Base-by-base conservation (phyloP, 2,329 filamentous ascomycete genomes). In the Fusarium scirpi region DNA sequence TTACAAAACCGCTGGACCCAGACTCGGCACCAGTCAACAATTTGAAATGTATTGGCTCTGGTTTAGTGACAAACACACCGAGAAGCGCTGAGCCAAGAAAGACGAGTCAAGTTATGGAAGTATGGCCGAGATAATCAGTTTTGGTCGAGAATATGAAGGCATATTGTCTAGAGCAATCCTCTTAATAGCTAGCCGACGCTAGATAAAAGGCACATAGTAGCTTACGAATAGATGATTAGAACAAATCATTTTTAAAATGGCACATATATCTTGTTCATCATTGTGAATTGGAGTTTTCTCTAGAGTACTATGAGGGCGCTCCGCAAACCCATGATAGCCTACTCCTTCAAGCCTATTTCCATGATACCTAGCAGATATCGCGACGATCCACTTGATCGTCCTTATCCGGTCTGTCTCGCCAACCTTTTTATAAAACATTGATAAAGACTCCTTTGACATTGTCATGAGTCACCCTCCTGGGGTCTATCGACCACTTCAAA, bases 231-330 rank as follows among this genome's bases (percentile, higher is more conserved):
- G 22, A 13, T 16, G 24, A 49, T 30, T 18, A 41, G 15, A 29
- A 53, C n/a, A 49, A 22, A 59, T 43, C 13, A 60, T 16, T 13
- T 47, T n/a, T 22, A 13, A 24, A 27, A 38, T n/a, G 25, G 45
- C n/a, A 27, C 15, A 15, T n/a, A 29, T 29, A 30, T 47, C 45
- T 32, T 52, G n/a, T 56, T 66, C 22, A 45, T 71, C 60, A n/a
- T 64, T 70, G 32, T 76, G 72, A 65, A 76, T 74, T 73, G 73
- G 72, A 74, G 72, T 73, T 69, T 60, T 69, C 60, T 71, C 56
- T 59, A 55, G 53, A 61, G 55, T 44, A 49, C 69, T 64, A 57
- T 32, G 24, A 30, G 25, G 47, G 48, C 38, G 59, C 51, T 57
- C 45, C 58, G n/a, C 52, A 47, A 62, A 56, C 49, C 53, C 44